These are phyloP conservation scores for Bathelium albidoporum DNA, from an alignment of 495 filamentous ascomycete genomes.

Conservation along the genomic window DNA sequence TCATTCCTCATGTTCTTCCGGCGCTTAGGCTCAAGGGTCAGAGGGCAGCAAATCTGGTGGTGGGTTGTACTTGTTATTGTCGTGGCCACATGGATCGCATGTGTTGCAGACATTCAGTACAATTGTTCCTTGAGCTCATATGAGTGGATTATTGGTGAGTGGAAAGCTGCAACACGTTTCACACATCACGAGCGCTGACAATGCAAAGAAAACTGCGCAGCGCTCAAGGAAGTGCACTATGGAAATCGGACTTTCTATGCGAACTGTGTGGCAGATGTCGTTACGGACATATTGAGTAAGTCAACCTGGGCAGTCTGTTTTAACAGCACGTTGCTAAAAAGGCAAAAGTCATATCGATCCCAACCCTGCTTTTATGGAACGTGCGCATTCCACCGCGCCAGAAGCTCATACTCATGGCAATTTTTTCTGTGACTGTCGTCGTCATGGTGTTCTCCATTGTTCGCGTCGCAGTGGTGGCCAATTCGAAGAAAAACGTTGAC, in stretches of 20 bases:
- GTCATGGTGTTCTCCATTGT: slow-evolving; percentile 25
- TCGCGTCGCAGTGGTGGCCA: neutral
- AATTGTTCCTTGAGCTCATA: neutral
- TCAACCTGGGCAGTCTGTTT: neutral
- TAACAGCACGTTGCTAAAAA: neutral
- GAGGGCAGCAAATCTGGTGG: neutral
- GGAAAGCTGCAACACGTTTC: neutral
- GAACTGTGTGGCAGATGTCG: slow-evolving; percentile 24
- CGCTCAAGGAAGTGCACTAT: neutral
- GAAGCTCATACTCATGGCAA: slow-evolving; percentile 20
- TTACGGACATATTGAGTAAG: slow-evolving; percentile 25
- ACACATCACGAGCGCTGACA: neutral
- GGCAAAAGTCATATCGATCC: slow-evolving; percentile 12
- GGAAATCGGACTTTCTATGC: slow-evolving; percentile 17
- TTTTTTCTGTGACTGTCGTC: slow-evolving; percentile 29
- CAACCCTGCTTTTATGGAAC: slow-evolving; percentile 26
- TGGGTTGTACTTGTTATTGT: neutral
- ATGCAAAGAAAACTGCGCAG: neutral
- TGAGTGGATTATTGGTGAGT: neutral
- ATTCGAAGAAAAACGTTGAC: neutral
- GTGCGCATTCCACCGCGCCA: slow-evolving; percentile 16
- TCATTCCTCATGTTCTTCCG: slow-evolving; percentile 28
- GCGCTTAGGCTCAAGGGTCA: slow-evolving; percentile 17
- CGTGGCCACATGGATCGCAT: neutral
- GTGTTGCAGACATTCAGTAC: neutral